phyloP scores from a whole-genome alignment of 2,329 filamentous ascomycete genomes.

The Cordyceps fumosorosea region DNA sequence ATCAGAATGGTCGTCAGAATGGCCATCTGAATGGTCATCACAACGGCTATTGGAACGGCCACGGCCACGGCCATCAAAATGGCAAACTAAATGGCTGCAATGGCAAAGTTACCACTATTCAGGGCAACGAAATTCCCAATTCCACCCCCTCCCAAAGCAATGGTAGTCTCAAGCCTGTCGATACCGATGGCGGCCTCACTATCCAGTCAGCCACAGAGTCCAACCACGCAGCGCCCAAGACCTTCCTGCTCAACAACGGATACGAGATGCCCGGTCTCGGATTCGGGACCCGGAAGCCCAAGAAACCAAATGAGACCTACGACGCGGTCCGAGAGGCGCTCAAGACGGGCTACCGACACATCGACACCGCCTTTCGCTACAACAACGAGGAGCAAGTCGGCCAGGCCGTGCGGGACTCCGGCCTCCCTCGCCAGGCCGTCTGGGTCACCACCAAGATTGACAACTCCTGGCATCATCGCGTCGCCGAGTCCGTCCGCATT shows the following conservation, averaged over 20 bases:
- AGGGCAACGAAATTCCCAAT: not conserved
- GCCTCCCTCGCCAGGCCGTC: not conserved
- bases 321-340: not conserved
- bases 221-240: not conserved
- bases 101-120: not conserved
- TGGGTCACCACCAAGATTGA: conserved; percentile 12
- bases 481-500: conserved; percentile 5
- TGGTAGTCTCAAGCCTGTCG: not conserved
- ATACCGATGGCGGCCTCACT: not conserved
- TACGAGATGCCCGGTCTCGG: conserved; percentile 3
- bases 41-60: not conserved
- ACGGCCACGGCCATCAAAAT: not conserved
- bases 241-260: conserved; percentile 3
- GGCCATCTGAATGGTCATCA: not conserved
- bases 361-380: conserved; percentile 9
- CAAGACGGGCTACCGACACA: conserved; percentile 1
- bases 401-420: conserved; percentile 2
- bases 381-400: conserved; percentile 11
- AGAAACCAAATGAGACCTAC: not conserved
- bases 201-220: not conserved
- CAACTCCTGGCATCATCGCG: conserved; percentile 9
- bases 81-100: not conserved
- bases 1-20: not conserved
- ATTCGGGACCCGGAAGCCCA: conserved; percentile 3
- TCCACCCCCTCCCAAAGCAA: not conserved